Percentiles rank a stretch among this genome's conserved stretches.
phyloP scores from a whole-genome alignment of 805 yeast species.

The Starmerella apis region DNA sequence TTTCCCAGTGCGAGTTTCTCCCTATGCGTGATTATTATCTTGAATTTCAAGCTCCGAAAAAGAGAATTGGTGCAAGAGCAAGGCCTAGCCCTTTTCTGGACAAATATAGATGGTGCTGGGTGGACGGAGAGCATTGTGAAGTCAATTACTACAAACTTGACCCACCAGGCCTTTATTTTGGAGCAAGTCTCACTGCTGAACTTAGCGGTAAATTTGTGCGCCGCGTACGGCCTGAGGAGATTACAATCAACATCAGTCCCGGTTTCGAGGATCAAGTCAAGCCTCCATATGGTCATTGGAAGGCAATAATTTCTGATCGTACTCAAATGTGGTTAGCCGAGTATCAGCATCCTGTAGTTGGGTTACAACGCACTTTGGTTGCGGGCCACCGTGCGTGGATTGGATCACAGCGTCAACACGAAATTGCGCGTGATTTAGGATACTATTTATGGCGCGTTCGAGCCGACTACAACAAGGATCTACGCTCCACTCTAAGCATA shows the following conservation, averaged over 20 bases:
- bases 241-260: slow-evolving; percentile 77
- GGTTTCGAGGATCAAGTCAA: slow-evolving; percentile 45
- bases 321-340: slow-evolving; percentile 92
- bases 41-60: slow-evolving; percentile 38
- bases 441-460: slow-evolving; percentile 63
- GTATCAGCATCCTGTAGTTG: slow-evolving; percentile 42
- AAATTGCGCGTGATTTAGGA: slow-evolving; percentile 79
- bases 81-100: no score
- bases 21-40: slow-evolving; percentile 41
- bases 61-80: no score
- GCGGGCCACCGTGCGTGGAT: slow-evolving; percentile 31
- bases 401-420: slow-evolving; percentile 48
- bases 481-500: slow-evolving; percentile 67
- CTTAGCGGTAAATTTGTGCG: slow-evolving; percentile 84
- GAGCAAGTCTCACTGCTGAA: slow-evolving; percentile 73
- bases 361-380: slow-evolving; percentile 39
- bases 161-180: slow-evolving; percentile 93
- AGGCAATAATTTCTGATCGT: slow-evolving; percentile 74
- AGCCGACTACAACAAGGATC: slow-evolving; percentile 55
- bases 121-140: slow-evolving; percentile 82
- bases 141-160: slow-evolving; percentile 91
- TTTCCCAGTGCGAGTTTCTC: slow-evolving; percentile 60
- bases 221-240: slow-evolving; percentile 81
- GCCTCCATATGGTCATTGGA: slow-evolving; percentile 73
- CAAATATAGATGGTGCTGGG: slow-evolving; percentile 62